Percentiles rank a stretch among this genome's conserved stretches.
Conservation (phyloP, 768 basidiomycete species). For the Trametes coccinea region DNA sequence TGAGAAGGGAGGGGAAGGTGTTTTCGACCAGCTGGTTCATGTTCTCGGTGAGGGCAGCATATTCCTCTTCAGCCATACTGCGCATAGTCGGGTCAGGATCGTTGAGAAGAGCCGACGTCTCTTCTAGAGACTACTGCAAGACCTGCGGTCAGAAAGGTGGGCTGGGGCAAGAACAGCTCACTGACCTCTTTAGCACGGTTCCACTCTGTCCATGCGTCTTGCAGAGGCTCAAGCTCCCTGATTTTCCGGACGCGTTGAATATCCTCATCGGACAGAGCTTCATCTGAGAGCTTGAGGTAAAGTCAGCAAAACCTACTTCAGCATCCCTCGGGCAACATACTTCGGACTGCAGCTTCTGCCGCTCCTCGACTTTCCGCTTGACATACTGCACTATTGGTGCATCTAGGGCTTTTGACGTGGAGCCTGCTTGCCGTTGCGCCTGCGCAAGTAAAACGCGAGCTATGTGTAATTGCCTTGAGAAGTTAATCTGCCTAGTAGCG, state of each 20-base stretch:
- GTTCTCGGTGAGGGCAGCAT: conserved; percentile 42
- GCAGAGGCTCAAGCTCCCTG: conserved; percentile 69
- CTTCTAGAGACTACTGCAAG: conserved; percentile 61
- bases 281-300: conserved; percentile 48
- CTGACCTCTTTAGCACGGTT: conserved; percentile 55
- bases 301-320: background rate
- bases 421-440: background rate
- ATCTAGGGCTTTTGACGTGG: conserved; percentile 3
- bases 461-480: background rate
- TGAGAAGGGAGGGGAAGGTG: conserved; percentile 70
- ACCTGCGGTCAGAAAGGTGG: conserved; percentile 5
- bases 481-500: background rate
- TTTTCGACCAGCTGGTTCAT: conserved; percentile 32
- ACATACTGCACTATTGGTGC: conserved; percentile 30
- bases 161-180: background rate
- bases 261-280: conserved; percentile 53
- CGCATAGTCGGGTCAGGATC: conserved; percentile 81
- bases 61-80: conserved; percentile 69
- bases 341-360: conserved; percentile 25
- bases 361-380: conserved; percentile 25
- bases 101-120: conserved; percentile 58
- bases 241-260: conserved; percentile 59
- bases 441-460: conserved; percentile 2
- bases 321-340: conserved; percentile 6
- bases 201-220: conserved; percentile 70